These are phyloP conservation scores for Agaricus blazei DNA, from an alignment of 768 basidiomycete species.

Conservation along the genomic window DNA sequence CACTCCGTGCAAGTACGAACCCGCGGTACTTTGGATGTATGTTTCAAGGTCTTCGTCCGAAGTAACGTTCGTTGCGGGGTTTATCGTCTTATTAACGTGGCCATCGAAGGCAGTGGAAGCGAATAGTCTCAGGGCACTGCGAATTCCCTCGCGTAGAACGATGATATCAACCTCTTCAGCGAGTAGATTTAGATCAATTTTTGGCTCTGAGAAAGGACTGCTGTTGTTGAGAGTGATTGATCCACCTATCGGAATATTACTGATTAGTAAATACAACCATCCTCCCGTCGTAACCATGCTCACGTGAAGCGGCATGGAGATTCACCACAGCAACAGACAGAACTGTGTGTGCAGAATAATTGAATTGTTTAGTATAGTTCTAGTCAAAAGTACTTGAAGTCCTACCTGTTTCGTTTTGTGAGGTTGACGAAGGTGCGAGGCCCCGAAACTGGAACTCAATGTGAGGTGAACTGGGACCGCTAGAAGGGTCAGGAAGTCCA, in stretches of 20 bases:
- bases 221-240: background rate
- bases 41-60: slow-evolving; percentile 3
- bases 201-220: slow-evolving; percentile 7
- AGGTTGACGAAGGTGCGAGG: background rate
- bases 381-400: background rate
- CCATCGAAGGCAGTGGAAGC: slow-evolving; percentile 1
- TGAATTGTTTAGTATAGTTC: background rate
- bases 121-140: slow-evolving; percentile 11
- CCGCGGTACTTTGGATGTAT: background rate
- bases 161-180: slow-evolving; percentile 8
- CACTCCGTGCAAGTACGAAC: slow-evolving; percentile 17
- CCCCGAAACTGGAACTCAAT: slow-evolving; percentile 12
- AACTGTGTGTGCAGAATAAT: background rate
- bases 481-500: slow-evolving; percentile 8
- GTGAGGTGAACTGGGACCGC: slow-evolving; percentile 9
- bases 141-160: slow-evolving; percentile 6
- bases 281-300: background rate
- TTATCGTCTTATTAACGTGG: background rate
- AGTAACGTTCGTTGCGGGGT: background rate
- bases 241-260: slow-evolving; percentile 1
- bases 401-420: background rate
- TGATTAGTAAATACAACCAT: background rate
- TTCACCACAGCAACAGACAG: background rate
- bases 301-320: slow-evolving; percentile 12
- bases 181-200: slow-evolving; percentile 8